Conservation (phyloP, 2,329 filamentous ascomycete genomes). For the Stachybotrys chlorohalonatus region DNA sequence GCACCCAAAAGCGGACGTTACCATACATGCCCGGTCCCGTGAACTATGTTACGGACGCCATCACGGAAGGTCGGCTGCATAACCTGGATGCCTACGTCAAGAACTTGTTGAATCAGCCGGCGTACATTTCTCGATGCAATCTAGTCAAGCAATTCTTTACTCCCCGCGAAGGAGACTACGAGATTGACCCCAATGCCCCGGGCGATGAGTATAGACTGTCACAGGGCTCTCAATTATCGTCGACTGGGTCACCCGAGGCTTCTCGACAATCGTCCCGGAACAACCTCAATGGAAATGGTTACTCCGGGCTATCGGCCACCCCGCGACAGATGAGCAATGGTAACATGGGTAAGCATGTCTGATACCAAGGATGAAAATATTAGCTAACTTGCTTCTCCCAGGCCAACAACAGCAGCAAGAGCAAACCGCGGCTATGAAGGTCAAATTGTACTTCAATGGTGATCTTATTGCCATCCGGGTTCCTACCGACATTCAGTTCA, state of each 20-base stretch:
- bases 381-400: not conserved
- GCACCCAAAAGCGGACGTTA: slow-evolving; percentile 67
- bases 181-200: slow-evolving; percentile 68
- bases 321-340: slow-evolving; percentile 31
- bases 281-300: slow-evolving; percentile 49
- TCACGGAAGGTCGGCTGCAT: slow-evolving; percentile 84
- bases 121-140: slow-evolving; percentile 75
- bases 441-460: slow-evolving; percentile 90
- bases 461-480: slow-evolving; percentile 90
- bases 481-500: slow-evolving; percentile 67
- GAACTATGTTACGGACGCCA: slow-evolving; percentile 95
- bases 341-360: slow-evolving; percentile 11
- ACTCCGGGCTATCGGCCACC: slow-evolving; percentile 43
- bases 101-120: slow-evolving; percentile 73
- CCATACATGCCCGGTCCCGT: slow-evolving; percentile 98
- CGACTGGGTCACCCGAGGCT: slow-evolving; percentile 51
- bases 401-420: slow-evolving; percentile 7
- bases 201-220: slow-evolving; percentile 74
- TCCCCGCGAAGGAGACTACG: slow-evolving; percentile 83
- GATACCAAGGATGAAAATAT: not conserved
- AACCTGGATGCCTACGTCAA: slow-evolving; percentile 95
- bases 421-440: slow-evolving; percentile 60
- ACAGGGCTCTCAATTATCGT: slow-evolving; percentile 58
- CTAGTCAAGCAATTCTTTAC: slow-evolving; percentile 87
- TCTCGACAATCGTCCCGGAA: slow-evolving; percentile 59